phyloP scores from a whole-genome alignment of 139 green algal species.

The Tetraselmis striata region DNA sequence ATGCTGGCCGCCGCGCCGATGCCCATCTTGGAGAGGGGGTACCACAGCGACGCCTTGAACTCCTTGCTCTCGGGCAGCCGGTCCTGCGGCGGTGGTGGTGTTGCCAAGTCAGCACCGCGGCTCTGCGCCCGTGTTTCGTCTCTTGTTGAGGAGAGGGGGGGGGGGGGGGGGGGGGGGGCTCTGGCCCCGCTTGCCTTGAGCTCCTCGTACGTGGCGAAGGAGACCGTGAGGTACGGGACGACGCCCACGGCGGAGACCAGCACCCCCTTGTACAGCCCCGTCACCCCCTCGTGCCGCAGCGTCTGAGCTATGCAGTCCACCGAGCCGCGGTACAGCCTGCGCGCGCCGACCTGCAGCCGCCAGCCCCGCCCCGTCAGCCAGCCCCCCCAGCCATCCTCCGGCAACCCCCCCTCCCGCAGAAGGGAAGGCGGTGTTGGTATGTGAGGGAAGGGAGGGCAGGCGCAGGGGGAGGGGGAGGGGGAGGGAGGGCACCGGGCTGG shows the following conservation, averaged over 20 bases:
- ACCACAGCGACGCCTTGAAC: constrained; percentile 30
- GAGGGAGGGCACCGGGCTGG: constrained; percentile 1
- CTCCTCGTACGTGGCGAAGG: constrained; percentile 40
- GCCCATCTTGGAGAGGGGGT: constrained; percentile 51
- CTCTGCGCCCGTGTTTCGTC: too few species aligned
- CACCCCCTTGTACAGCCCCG: constrained; percentile 49
- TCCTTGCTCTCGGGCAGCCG: constrained; percentile 34
- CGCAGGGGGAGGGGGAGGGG: too few species aligned
- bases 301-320: not conserved
- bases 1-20: constrained; percentile 43
- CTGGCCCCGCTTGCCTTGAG: too few species aligned
- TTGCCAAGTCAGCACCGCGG: not conserved
- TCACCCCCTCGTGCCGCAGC: constrained; percentile 26
- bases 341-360: not conserved
- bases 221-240: constrained; percentile 50
- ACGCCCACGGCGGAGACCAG: constrained; percentile 38
- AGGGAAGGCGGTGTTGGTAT: too few species aligned
- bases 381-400: too few species aligned
- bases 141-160: too few species aligned
- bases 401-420: too few species aligned
- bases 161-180: not conserved
- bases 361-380: too few species aligned
- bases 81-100: constrained; percentile 12
- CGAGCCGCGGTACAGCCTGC: constrained; percentile 4
- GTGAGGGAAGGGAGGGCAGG: too few species aligned